Conservation (phyloP, 2,329 filamentous ascomycete species). For the Pyricularia grisea region DNA sequence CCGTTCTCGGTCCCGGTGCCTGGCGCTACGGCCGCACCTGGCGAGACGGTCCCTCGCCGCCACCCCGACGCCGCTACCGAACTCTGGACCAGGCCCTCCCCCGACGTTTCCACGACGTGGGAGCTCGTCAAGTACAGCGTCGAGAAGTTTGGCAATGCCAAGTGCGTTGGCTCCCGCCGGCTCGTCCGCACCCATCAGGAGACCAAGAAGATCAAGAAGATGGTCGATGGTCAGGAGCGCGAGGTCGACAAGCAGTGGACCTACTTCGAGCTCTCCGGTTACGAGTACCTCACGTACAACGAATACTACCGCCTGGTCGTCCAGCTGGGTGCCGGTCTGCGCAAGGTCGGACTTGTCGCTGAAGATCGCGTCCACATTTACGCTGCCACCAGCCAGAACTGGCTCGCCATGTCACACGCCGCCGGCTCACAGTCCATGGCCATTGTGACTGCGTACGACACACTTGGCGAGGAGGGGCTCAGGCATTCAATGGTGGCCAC, state of each 20-base stretch:
- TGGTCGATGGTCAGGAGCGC: slow-evolving; percentile 69
- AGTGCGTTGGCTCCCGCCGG: slow-evolving; percentile 60
- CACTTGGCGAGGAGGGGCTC: slow-evolving; percentile 66
- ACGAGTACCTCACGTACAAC: slow-evolving; percentile 67
- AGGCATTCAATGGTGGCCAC: slow-evolving; percentile 68
- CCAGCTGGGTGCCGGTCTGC: slow-evolving; percentile 59
- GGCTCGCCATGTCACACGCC: slow-evolving; percentile 40
- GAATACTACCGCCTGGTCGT: slow-evolving; percentile 66
- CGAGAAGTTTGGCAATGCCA: slow-evolving; percentile 53
- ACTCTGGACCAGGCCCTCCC: slow-evolving; percentile 49
- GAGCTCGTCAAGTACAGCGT: slow-evolving; percentile 65
- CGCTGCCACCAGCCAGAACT: slow-evolving; percentile 57
- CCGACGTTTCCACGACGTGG: slow-evolving; percentile 62
- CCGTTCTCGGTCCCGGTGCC: slow-evolving; percentile 63
- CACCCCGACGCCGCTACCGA: slow-evolving; percentile 52
- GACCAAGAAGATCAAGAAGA: slow-evolving; percentile 84
- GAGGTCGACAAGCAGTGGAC: slow-evolving; percentile 82
- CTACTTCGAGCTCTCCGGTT: slow-evolving; percentile 74
- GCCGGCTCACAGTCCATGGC: slow-evolving; percentile 67
- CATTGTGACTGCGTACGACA: slow-evolving; percentile 78
- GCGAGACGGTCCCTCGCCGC: slow-evolving; percentile 68
- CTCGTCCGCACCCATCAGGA: slow-evolving; percentile 71
- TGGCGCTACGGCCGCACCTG: slow-evolving; percentile 48
- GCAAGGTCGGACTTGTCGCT: slow-evolving; percentile 61
- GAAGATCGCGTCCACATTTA: slow-evolving; percentile 71